Evolutionary conservation across 192 early-diverging fungal genomes (phyloP), one percentile per base, ranked within the genome.

Genomic region (Coemansia sp.): DNA sequence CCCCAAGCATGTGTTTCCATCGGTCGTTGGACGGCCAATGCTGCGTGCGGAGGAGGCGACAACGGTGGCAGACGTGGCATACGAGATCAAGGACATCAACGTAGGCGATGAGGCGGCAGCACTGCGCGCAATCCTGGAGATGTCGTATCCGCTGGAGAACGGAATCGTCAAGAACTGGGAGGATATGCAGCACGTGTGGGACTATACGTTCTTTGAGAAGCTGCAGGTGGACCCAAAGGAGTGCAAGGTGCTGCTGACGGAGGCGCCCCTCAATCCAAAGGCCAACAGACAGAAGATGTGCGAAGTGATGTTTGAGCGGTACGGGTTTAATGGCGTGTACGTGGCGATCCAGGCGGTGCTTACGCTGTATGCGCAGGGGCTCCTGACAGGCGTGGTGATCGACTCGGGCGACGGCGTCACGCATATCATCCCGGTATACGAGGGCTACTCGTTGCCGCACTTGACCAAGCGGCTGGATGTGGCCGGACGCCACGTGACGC

Each of bases 381-480:
- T 97, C 65, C 84, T 91, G 64, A 97, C 97, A 16, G 97, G 97
- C 75, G 95, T 98, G 48, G 97, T 99, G 5, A 92, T 99, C 13
- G 97, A 99, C 82, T 97, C 95, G 57, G 97, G 97, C 19, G 97
- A 99, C 80, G 96, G 97, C 79, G 97, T 99, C 32, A 97, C 97
- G 10, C 97, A 99, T 71, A 97, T 98, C 84, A 97, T 99, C 19
- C 97, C 97, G 40, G 95, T 99, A n/a, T 97, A 94, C 75, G 89
- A 98, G 66, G 95, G 97, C 39, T 97, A 90, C 71, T 90, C 96
- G 5, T 87, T 95, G 40, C 93, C 94, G 16, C 92, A 98, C 71
- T 79, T 94, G 69, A 92, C 92, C 37, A 88, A 88, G 72, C 89
- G 97, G 54, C 84, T 99, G 59, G 94, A 99, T 78, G 90, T 99